Evolutionary conservation across 441 rosid genomes (phyloP).

Genomic region (Manihot esculenta): DNA sequence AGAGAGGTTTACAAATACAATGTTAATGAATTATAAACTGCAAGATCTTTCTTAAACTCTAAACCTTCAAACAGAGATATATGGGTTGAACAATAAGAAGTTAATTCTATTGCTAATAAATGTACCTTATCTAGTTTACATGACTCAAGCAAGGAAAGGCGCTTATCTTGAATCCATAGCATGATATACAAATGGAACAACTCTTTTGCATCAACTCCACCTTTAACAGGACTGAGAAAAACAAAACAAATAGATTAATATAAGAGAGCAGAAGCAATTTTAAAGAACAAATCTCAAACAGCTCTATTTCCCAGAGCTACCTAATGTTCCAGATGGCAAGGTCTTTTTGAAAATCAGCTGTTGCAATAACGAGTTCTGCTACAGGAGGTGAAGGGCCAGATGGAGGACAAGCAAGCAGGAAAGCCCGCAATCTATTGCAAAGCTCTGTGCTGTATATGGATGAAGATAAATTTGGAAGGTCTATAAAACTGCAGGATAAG

Average conservation of each 20-base stretch:
- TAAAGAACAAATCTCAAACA: slow-evolving; percentile 13
- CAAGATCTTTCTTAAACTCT: not conserved
- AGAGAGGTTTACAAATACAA: not conserved
- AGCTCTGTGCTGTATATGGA: slow-evolving; percentile 94
- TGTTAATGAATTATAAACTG: not conserved
- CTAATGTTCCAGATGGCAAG: slow-evolving; percentile 82
- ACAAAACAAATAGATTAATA: slow-evolving; percentile 11
- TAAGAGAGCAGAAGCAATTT: slow-evolving; percentile 22
- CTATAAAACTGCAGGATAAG: slow-evolving; percentile 67
- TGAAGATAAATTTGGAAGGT: slow-evolving; percentile 86
- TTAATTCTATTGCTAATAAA: not conserved
- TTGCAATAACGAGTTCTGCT: slow-evolving; percentile 87
- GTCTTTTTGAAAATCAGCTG: slow-evolving; percentile 95
- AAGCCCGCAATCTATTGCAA: slow-evolving; percentile 78
- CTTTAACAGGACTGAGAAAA: slow-evolving; percentile 72
- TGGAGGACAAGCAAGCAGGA: slow-evolving; percentile 94
- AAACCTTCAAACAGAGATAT: not conserved
- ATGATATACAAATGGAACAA: slow-evolving; percentile 88
- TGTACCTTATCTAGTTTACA: slow-evolving; percentile 94
- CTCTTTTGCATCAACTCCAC: slow-evolving; percentile 95
- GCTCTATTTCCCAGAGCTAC: slow-evolving; percentile 34
- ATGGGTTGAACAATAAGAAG: not conserved
- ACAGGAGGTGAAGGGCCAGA: slow-evolving; percentile 91
- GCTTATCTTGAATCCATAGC: slow-evolving; percentile 98
- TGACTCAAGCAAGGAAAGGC: slow-evolving; percentile 78